Conservation (phyloP, 129 eudicot genomes). For the Arctium minus region DNA sequence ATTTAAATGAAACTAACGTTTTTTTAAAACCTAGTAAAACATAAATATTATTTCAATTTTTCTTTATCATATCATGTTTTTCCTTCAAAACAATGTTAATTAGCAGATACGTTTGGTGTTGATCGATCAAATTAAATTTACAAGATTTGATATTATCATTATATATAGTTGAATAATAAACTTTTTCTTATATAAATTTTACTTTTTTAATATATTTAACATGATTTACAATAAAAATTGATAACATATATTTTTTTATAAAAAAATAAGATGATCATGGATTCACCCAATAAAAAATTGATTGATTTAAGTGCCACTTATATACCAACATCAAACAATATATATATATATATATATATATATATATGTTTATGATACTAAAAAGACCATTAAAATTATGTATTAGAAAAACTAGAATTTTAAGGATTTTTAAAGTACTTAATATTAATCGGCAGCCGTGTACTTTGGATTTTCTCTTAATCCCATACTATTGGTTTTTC, state of each 20-base stretch:
- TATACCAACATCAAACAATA: slow-evolving; percentile 12
- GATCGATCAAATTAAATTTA: too few species aligned
- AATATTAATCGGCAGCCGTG: slow-evolving; percentile 35
- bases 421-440: background rate
- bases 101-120: too few species aligned
- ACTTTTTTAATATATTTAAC: background rate
- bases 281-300: background rate
- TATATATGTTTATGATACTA: background rate
- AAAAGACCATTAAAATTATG: background rate
- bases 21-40: too few species aligned
- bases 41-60: too few species aligned
- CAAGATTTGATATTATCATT: too few species aligned
- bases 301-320: background rate
- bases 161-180: background rate
- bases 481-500: slow-evolving; percentile 27
- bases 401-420: background rate
- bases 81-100: too few species aligned
- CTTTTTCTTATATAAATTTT: background rate
- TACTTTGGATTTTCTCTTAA: slow-evolving; percentile 31
- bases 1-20: too few species aligned
- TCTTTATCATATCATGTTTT: too few species aligned
- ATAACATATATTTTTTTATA: too few species aligned
- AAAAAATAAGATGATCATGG: background rate
- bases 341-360: background rate
- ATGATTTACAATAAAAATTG: background rate